A percentile compares a stretch with the other conserved stretches of the same genome.
phyloP scores from a whole-genome alignment of 1,139 yeast genomes.

The Saccharomyces uvarum region DNA sequence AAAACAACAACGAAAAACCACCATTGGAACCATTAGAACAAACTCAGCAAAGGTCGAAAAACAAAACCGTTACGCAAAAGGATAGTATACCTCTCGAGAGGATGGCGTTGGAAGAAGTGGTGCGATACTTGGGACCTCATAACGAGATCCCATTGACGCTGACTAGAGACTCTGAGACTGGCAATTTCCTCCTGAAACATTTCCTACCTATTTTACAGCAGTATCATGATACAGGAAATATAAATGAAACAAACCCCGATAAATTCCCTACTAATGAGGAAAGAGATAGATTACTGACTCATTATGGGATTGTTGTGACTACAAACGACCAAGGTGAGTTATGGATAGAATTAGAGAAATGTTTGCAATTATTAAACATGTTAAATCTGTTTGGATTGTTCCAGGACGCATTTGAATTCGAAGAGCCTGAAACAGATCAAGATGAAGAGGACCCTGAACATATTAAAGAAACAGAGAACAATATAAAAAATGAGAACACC shows the following conservation, averaged over 20 bases:
- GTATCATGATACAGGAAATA: constrained; percentile 4
- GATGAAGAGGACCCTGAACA: background rate
- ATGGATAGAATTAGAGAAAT: constrained; percentile 27
- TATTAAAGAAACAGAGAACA: background rate
- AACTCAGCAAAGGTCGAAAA: background rate
- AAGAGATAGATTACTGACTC: constrained; percentile 17
- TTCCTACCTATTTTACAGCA: background rate
- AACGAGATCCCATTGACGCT: background rate
- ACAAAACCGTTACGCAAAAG: background rate
- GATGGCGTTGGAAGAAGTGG: constrained; percentile 1
- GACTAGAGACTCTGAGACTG: constrained; percentile 4
- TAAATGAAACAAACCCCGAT: constrained; percentile 6
- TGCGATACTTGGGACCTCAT: background rate
- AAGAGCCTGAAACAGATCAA: constrained; percentile 1
- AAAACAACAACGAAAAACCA: background rate
- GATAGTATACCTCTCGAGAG: background rate
- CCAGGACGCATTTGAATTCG: constrained; percentile 12
- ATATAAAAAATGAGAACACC: background rate
- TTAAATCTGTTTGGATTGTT: constrained; percentile 15
- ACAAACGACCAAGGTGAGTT: constrained; percentile 23
- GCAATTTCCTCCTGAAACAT: constrained; percentile 3
- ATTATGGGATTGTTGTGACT: constrained; percentile 25
- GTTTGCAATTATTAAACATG: constrained; percentile 16
- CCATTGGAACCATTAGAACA: background rate
- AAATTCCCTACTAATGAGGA: constrained; percentile 10